Base-by-base conservation (phyloP, 1,284 basidiomycete species). In the Cryptococcus wingfieldii region DNA sequence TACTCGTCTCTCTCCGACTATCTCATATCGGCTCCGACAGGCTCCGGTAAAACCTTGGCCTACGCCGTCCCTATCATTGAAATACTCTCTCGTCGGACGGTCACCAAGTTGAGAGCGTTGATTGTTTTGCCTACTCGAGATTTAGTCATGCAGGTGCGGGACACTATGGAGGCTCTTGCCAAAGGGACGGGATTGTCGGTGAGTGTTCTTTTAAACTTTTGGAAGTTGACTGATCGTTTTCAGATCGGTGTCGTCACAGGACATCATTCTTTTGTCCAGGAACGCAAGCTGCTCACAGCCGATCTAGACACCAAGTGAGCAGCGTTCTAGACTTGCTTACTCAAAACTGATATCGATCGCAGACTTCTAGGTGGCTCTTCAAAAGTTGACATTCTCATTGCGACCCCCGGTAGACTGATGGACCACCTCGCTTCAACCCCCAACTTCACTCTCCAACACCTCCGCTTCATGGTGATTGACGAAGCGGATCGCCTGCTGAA, bases 1-100 rank as follows among this genome's bases (percentile, higher is more conserved):
- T 86, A 89, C 0, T 74, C 83, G 51, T 82, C 83, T 27, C 86
- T 87, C 25, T 81, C 82, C 42, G 96, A 99, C 74, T 82, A 94
- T 9, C 95, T 94, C 66, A 89, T 96, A n/a, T 96, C 92, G 5
- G 96, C 96, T 1, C 96, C 96, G 0, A 98, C 95, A 0, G 95
- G 95, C 34, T 94, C 90, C 64, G 95, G 95, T 0, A 98, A 98
- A 79, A 98, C 95, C 0, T 81, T 98, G 19, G 90, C 92, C 13
- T 98, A 98, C 76, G 87, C 88, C 4, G 79, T 98, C 18, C 95
- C 95, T 1, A 89, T 98, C 52, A 81, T 97, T 28, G 90, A 98
- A 88, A 80, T 86, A 8, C 79, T 96, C 13, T 84, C 87, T 2
- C 73, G 80, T 1, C 82, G 90, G 45, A 79, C 89, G 18, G 83